Conservation (phyloP, 352 stramenopile species). For the Phytophthora niederhauseri region DNA sequence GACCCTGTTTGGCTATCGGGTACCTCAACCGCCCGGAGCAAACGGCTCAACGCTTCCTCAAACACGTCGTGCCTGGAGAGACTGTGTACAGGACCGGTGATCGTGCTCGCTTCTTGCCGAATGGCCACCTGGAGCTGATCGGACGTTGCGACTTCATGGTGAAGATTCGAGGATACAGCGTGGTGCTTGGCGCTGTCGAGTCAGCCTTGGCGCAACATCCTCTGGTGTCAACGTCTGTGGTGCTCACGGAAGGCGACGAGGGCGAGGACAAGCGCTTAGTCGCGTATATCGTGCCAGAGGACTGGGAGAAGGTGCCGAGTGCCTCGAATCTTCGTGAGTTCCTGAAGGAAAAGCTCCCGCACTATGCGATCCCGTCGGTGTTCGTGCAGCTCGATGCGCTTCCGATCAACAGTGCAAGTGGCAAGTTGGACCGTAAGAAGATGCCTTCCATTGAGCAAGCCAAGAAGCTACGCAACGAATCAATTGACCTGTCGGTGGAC, state of each 20-base stretch:
- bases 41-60: conserved; percentile 79
- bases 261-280: conserved; percentile 92
- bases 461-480: conserved; percentile 69
- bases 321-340: conserved; percentile 68
- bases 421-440: conserved; percentile 91
- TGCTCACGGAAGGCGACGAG: conserved; percentile 88
- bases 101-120: conserved; percentile 88
- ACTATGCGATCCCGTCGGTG: conserved; percentile 85
- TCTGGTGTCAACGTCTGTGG: conserved; percentile 87
- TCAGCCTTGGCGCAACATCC: conserved; percentile 88
- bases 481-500: conserved; percentile 70
- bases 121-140: conserved; percentile 93
- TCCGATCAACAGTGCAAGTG: conserved; percentile 86
- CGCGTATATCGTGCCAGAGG: conserved; percentile 90
- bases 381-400: conserved; percentile 86
- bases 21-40: conserved; percentile 86
- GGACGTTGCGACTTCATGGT: conserved; percentile 96
- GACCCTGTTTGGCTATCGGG: conserved; percentile 83
- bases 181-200: conserved; percentile 93
- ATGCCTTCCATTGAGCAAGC: conserved; percentile 77
- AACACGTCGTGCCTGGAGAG: conserved; percentile 65
- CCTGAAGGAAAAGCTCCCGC: conserved; percentile 76
- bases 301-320: conserved; percentile 70
- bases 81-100: conserved; percentile 94
- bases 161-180: conserved; percentile 96